Percentiles rank a stretch among this genome's conserved stretches.
phyloP scores from a whole-genome alignment of 2,329 filamentous ascomycete species.

The Fusarium sp. region DNA sequence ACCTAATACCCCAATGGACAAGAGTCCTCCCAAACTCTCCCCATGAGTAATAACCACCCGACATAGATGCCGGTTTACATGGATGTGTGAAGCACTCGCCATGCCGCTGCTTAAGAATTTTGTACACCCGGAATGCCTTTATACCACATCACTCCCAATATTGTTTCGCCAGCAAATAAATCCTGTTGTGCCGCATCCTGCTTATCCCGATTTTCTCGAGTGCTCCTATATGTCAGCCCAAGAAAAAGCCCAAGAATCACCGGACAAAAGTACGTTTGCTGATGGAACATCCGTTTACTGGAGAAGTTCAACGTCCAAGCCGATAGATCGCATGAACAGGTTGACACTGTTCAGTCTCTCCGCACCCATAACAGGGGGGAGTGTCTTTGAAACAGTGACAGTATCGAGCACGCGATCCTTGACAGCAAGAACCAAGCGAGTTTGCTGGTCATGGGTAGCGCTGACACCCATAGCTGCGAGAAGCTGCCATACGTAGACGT shows the following conservation, averaged over 20 bases:
- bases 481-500: conserved; percentile 98
- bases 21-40: conserved; percentile 36
- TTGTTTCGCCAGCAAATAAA: conserved; percentile 43
- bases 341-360: conserved; percentile 93
- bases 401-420: conserved; percentile 99
- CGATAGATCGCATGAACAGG: conserved; percentile 97
- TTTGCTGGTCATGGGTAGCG: conserved; percentile 93
- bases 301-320: conserved; percentile 90
- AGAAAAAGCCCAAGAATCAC: conserved; percentile 47
- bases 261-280: conserved; percentile 40
- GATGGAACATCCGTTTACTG: conserved; percentile 50
- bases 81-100: conserved; percentile 36
- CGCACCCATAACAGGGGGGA: conserved; percentile 87
- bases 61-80: conserved; percentile 40
- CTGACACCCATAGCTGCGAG: conserved; percentile 94
- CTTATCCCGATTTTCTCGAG: conserved; percentile 40
- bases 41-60: conserved; percentile 32
- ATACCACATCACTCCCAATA: conserved; percentile 33
- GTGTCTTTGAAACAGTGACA: conserved; percentile 86
- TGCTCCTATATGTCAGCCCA: conserved; percentile 47
- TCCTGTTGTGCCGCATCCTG: conserved; percentile 31
- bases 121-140: conserved; percentile 42
- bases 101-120: conserved; percentile 34
- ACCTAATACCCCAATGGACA: conserved; percentile 30
- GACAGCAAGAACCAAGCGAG: conserved; percentile 91